phyloP scores from a whole-genome alignment of 306 rosid genomes.

The Mimosa pudica region DNA sequence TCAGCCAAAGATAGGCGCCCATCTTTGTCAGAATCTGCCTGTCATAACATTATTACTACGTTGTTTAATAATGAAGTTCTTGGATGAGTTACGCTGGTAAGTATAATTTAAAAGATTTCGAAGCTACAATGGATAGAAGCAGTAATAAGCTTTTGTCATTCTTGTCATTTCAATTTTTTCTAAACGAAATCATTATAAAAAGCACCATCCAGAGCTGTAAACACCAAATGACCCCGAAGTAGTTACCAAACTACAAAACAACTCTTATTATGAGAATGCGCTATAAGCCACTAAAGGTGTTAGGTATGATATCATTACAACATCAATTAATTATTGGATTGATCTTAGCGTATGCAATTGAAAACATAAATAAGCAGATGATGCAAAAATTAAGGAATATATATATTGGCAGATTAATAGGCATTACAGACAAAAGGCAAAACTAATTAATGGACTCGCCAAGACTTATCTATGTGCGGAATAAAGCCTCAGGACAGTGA shows the following conservation, averaged over 20 bases:
- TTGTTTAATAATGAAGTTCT: slow-evolving; percentile 22
- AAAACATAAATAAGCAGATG: not conserved
- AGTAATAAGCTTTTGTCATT: not conserved
- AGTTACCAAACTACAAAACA: slow-evolving; percentile 19
- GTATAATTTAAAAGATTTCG: slow-evolving; percentile 21
- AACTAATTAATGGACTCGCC: not conserved
- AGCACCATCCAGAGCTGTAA: slow-evolving; percentile 5
- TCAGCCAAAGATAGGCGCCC: slow-evolving; percentile 78
- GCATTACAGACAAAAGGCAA: not conserved
- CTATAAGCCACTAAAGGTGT: not conserved
- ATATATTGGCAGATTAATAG: not conserved
- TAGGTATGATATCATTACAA: too few relatives aligned
- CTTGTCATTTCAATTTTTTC: not conserved
- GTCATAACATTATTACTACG: slow-evolving; percentile 38
- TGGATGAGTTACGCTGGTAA: not conserved
- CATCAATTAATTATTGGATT: too few relatives aligned
- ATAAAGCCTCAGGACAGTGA: slow-evolving; percentile 2
- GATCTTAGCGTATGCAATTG: too few relatives aligned
- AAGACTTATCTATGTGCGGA: not conserved
- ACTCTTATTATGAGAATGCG: not conserved
- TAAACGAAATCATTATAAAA: not conserved
- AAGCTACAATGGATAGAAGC: slow-evolving; percentile 21
- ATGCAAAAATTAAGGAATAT: not conserved
- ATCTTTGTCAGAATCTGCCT: slow-evolving; percentile 90
- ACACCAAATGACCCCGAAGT: slow-evolving; percentile 13